Percentiles rank a stretch among this genome's conserved stretches.
Evolutionary conservation across 345 rosid genomes (phyloP).

Genomic region (Sonneratia alba): DNA sequence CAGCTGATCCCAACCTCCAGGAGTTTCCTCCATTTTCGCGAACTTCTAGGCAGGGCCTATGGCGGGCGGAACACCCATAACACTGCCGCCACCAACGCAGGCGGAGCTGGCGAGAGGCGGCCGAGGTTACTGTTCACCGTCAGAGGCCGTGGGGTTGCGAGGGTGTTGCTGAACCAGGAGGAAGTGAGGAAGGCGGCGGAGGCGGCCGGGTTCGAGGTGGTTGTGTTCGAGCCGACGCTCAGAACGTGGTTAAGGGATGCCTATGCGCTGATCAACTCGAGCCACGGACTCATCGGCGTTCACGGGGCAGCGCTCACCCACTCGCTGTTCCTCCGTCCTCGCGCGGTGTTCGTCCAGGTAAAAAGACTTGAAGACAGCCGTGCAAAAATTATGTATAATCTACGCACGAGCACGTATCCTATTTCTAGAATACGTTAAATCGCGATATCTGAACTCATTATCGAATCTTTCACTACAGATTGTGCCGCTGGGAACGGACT

Average conservation of each 20-base stretch:
- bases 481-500: conserved; percentile 21
- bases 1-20: conserved; percentile 9
- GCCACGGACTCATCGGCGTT: conserved; percentile 32
- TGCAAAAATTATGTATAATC: no score
- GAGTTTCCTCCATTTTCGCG: conserved; percentile 14
- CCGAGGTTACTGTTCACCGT: conserved; percentile 16
- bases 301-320: conserved; percentile 36
- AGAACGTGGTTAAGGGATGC: conserved; percentile 10
- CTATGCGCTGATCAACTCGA: conserved; percentile 15
- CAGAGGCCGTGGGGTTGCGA: conserved; percentile 5
- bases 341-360: conserved; percentile 22
- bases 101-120: not conserved
- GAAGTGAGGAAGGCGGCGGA: conserved; percentile 4
- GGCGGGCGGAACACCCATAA: not conserved
- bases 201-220: conserved; percentile 20
- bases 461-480: not conserved
- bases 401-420: no score
- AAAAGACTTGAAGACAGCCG: not conserved
- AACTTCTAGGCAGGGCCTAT: conserved; percentile 15
- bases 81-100: not conserved
- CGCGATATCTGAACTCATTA: not conserved
- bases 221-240: conserved; percentile 12
- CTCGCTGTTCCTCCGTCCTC: conserved; percentile 15
- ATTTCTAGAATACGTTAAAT: no score
- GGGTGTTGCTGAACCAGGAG: conserved; percentile 15